Evolutionary conservation across 2,329 filamentous ascomycete genomes (phyloP), one percentile per base, ranked within the genome.

Genomic region (Penicillium corylophilum): DNA sequence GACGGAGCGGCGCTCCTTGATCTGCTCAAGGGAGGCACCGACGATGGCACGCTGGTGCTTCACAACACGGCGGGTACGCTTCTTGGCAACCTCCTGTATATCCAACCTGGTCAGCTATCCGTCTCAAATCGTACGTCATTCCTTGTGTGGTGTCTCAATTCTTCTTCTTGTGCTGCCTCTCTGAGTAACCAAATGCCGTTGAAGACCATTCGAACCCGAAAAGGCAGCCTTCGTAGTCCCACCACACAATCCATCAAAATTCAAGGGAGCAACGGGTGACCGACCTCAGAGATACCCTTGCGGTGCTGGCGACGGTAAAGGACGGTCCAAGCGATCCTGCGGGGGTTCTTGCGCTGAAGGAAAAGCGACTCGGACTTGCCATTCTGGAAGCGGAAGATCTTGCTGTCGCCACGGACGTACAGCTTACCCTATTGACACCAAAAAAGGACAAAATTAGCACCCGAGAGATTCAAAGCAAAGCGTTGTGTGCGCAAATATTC

Each of bases 221-320:
- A 15, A 45, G 45, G 41, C 54, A 41, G 39, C 31, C 47, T 31
- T 51, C 9, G 10, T 45, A 31, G 40, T 51, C 44, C 52, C 42
- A 38, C 54, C 44, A 52, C 41, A 50, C 47, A 48, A 51, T 39
- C 52, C 44, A 54, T 49, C 46, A 56, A 54, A 62, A 62, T 59
- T 58, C 31, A 57, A 54, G 50, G 52, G 55, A 57, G 48, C 60
- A 62, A 57, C 59, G 61, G 62, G 57, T 61, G 60, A 77, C 88
- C 82, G 88, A 97, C 94, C 92, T 99, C 94, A 85, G 93, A 95
- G 82, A 97, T 95, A 88, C 94, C 94, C 91, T 99, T 99, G 85
- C 92, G 94, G 88, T 96, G 93, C 83, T 95, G 90, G 81, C 93
- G 89, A 79, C 94, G 88, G 90, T 90, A 99, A 64, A 99, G 89